Percentiles rank a stretch among this genome's conserved stretches.
Conservation (phyloP, 2,329 filamentous ascomycete species). For the Berkeleyomyces basicola region DNA sequence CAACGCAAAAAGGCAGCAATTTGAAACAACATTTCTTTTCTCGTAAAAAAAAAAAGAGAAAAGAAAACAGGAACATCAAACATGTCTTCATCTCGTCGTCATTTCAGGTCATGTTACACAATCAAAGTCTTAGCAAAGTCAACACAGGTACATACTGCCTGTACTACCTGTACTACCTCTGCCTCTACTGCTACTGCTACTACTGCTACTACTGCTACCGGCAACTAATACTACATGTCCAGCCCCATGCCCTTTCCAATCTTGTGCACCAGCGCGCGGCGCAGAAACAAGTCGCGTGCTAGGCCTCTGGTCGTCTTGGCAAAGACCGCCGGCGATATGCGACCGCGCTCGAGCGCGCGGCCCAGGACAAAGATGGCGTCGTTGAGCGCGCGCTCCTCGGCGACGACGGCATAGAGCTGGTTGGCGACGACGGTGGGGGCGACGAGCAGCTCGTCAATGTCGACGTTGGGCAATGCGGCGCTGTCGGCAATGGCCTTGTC, state of each 20-base stretch:
- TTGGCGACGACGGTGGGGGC: constrained; percentile 84
- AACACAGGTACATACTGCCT: no score
- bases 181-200: no score
- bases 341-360: constrained; percentile 54
- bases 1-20: no score
- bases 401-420: constrained; percentile 76
- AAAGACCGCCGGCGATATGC: constrained; percentile 56
- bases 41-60: no score
- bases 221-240: constrained; percentile 9
- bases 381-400: constrained; percentile 72
- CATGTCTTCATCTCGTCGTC: no score
- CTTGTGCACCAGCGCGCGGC: constrained; percentile 66
- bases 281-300: constrained; percentile 66
- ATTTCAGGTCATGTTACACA: no score
- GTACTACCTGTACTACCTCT: no score
- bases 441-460: constrained; percentile 82
- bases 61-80: no score
- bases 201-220: no score
- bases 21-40: no score
- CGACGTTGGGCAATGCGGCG: constrained; percentile 50
- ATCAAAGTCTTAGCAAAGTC: no score
- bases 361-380: constrained; percentile 77
- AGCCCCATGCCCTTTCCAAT: constrained; percentile 64
- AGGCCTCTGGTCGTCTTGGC: constrained; percentile 60
- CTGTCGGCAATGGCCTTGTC: constrained; percentile 62